Evolutionary conservation across 2,329 filamentous ascomycete species (phyloP), one percentile per base, ranked within the genome.

Genomic region (Aspergillus japonicus): DNA sequence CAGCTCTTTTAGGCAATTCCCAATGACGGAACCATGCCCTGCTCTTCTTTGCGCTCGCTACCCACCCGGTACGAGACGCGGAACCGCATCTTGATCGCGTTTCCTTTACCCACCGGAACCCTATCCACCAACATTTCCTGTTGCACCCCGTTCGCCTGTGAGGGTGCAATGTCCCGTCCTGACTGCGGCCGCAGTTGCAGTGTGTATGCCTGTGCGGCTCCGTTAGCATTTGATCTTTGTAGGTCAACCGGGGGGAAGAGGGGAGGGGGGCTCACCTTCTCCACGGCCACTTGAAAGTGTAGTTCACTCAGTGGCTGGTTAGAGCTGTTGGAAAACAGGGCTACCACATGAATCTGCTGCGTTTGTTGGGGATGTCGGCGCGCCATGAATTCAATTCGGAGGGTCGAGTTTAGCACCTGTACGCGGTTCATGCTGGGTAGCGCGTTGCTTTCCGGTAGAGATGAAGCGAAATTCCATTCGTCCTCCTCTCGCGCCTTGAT

Each of bases 391-490:
- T 90, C 84, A 61, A 96, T 88, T 61, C 86, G 85, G 50, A 98
- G 79, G 48, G 80, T 82, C 2, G 87, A 88, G 69, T 90, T 87
- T 69, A 86, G 87, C 48, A 97, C 85, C 3, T 82, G 83, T 21
- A 89, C 79, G 51, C 85, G 85, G 65, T 91, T 85, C 54, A 86
- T 83, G 55, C 78, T 82, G 1, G 88, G 86, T 35, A 86, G 82
- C 61, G 77, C 69, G 58, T 62, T 72, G 76, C 29, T 76, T 59
- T 85, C 82, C 3, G 94, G 94, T 14, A 97, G 82, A 0, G 94
- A 89, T 0, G 94, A 98, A 3, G 91, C 87, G 74, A 98, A 98
- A 24, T 87, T 90, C 93, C 94, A 98, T 71, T 98, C 94, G 64
- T 98, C 94, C 54, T 97, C 94, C 50, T 90, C 86, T 54, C 74